phyloP scores from a whole-genome alignment of 768 basidiomycete genomes.

The Phylloporus rhodoxanthus region DNA sequence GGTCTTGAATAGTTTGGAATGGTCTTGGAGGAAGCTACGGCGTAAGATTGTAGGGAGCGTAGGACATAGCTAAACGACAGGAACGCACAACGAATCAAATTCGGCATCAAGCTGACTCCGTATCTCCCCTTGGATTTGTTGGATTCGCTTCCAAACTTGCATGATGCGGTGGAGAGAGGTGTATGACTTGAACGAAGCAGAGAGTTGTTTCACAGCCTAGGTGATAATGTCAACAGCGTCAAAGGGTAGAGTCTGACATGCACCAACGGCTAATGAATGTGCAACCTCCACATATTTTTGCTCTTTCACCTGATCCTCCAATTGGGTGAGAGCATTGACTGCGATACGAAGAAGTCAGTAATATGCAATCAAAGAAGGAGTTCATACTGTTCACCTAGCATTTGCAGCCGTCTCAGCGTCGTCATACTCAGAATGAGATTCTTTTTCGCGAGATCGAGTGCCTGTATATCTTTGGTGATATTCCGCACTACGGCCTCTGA shows the following conservation, averaged over 20 bases:
- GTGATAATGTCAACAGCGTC: background rate
- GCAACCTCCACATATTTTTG: constrained; percentile 80
- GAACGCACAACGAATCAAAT: constrained; percentile 85
- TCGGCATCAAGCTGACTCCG: constrained; percentile 78
- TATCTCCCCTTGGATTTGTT: constrained; percentile 79
- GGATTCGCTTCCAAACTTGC: constrained; percentile 71
- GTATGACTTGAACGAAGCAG: constrained; percentile 73
- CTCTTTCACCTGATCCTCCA: constrained; percentile 73
- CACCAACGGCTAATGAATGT: constrained; percentile 68
- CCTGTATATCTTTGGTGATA: constrained; percentile 95
- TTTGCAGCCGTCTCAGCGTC: constrained; percentile 81
- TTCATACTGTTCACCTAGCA: constrained; percentile 67
- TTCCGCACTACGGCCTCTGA: constrained; percentile 93
- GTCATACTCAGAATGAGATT: constrained; percentile 90
- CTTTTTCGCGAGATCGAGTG: constrained; percentile 88
- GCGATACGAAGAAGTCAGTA: constrained; percentile 1
- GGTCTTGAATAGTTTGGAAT: constrained; percentile 58
- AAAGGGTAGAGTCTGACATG: constrained; percentile 12
- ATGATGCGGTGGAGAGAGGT: constrained; percentile 70
- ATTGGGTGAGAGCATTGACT: constrained; percentile 80
- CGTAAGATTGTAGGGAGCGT: background rate
- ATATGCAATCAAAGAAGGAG: background rate
- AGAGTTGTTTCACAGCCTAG: constrained; percentile 85
- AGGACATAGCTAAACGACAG: background rate
- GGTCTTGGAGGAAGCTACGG: constrained; percentile 73